These are phyloP conservation scores for Stenocarpella maydis DNA, from an alignment of 2,329 filamentous ascomycete genomes.

Conservation along the genomic window DNA sequence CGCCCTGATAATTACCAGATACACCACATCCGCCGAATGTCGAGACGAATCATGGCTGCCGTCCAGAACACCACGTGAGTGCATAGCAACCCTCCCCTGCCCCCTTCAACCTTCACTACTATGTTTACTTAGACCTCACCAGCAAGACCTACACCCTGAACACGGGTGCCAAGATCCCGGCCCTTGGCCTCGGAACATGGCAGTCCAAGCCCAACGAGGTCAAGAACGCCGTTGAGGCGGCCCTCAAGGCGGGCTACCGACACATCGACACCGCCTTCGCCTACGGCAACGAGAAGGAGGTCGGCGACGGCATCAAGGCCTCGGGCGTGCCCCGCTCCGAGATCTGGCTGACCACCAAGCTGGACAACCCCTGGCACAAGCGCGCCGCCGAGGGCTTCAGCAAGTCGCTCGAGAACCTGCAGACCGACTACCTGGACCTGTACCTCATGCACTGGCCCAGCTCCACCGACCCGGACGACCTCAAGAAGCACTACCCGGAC, in stretches of 20 bases:
- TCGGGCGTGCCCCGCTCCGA: slow-evolving; percentile 70
- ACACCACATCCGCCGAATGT: slow-evolving; percentile 10
- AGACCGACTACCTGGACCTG: slow-evolving; percentile 72
- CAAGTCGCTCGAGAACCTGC: slow-evolving; percentile 66
- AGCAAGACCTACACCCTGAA: slow-evolving; percentile 73
- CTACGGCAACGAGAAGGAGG: slow-evolving; percentile 79
- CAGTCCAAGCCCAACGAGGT: slow-evolving; percentile 76
- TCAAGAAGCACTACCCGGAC: slow-evolving; percentile 74
- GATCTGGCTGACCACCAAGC: slow-evolving; percentile 81
- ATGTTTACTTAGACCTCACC: not conserved
- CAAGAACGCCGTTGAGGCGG: slow-evolving; percentile 73
- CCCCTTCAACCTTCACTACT: not conserved
- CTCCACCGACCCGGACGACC: slow-evolving; percentile 67
- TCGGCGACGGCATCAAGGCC: slow-evolving; percentile 70
- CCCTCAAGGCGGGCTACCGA: slow-evolving; percentile 73
- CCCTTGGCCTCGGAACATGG: slow-evolving; percentile 81
- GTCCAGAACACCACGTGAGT: slow-evolving; percentile 41
- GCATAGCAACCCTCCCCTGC: too few relatives aligned
- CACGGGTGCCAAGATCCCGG: slow-evolving; percentile 80
- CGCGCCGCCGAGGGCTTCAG: slow-evolving; percentile 69
- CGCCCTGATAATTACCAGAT: not conserved
- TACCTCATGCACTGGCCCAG: slow-evolving; percentile 79
- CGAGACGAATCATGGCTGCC: slow-evolving; percentile 42
- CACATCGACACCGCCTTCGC: slow-evolving; percentile 81
- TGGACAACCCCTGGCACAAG: slow-evolving; percentile 76